phyloP scores from a whole-genome alignment of 345 rosid species.

The Euphorbia pulcherrima region DNA sequence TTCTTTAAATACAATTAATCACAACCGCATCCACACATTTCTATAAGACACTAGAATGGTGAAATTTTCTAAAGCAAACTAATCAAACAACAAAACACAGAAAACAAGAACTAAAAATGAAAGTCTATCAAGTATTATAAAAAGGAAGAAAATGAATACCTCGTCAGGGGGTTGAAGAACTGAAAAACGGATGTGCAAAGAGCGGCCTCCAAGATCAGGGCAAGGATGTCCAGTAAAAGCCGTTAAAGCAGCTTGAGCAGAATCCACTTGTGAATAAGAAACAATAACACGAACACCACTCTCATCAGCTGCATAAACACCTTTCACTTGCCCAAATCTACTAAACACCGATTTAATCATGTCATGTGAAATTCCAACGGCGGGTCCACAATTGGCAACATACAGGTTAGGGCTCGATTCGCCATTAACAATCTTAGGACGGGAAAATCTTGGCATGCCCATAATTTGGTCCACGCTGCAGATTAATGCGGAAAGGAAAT shows the following conservation, averaged over 20 bases:
- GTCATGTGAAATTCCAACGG: slow-evolving; percentile 63
- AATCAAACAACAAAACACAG: not conserved
- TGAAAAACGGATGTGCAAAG: slow-evolving; percentile 70
- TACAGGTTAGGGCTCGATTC: slow-evolving; percentile 52
- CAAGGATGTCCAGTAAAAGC: slow-evolving; percentile 56
- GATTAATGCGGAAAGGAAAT: not conserved
- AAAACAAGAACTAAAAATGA: not conserved
- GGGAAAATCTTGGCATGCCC: slow-evolving; percentile 48
- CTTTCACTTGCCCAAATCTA: slow-evolving; percentile 59
- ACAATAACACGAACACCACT: slow-evolving; percentile 83
- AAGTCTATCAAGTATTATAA: not conserved
- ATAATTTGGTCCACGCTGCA: not conserved
- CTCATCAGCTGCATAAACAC: slow-evolving; percentile 77
- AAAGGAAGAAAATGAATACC: slow-evolving; percentile 28
- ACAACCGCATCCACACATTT: not conserved
- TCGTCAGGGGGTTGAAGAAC: slow-evolving; percentile 42
- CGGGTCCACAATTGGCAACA: slow-evolving; percentile 94
- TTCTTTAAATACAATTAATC: not conserved
- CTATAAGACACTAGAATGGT: not conserved
- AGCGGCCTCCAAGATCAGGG: slow-evolving; percentile 55
- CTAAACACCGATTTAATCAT: slow-evolving; percentile 51
- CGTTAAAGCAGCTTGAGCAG: slow-evolving; percentile 59
- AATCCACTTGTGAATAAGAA: slow-evolving; percentile 39
- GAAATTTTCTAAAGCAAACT: not conserved
- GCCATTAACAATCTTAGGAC: slow-evolving; percentile 33